phyloP scores from a whole-genome alignment of 257 asterid genomes.

The Ilex aquifolium region DNA sequence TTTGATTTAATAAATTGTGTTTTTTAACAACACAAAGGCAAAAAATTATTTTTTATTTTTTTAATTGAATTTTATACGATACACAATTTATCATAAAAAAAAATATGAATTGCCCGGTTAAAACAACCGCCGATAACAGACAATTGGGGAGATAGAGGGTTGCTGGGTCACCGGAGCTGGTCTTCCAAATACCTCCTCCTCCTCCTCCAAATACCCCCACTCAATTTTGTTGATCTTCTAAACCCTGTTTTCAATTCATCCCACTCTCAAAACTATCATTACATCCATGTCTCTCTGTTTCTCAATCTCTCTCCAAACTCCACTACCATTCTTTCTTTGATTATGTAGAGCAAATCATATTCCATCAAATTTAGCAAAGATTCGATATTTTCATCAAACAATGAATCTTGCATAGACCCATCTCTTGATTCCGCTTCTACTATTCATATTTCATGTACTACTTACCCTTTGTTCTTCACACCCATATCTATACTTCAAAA shows the following conservation, averaged over 20 bases:
- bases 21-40: too few relatives aligned
- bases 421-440: constrained; percentile 31
- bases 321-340: neutral
- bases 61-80: too few relatives aligned
- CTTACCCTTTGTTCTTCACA: constrained; percentile 24
- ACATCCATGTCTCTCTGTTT: neutral
- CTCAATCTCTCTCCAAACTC: constrained; percentile 14
- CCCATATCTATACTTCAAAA: constrained; percentile 57
- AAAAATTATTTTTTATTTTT: too few relatives aligned
- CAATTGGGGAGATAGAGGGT: too few relatives aligned
- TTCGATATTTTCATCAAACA: constrained; percentile 19
- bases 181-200: too few relatives aligned
- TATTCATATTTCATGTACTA: constrained; percentile 8
- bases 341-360: neutral
- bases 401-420: constrained; percentile 35
- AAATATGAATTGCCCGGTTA: too few relatives aligned
- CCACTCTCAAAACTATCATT: neutral
- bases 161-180: too few relatives aligned
- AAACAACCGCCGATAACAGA: too few relatives aligned
- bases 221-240: constrained; percentile 5
- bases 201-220: constrained; percentile 11
- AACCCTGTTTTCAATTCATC: constrained; percentile 4
- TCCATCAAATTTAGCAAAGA: constrained; percentile 9
- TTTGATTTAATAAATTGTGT: too few relatives aligned
- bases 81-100: too few relatives aligned